A percentile compares a stretch with the other conserved stretches of the same genome.
Conservation (phyloP, 2,329 filamentous ascomycete species). For the Pseudofabraea citricarpa region DNA sequence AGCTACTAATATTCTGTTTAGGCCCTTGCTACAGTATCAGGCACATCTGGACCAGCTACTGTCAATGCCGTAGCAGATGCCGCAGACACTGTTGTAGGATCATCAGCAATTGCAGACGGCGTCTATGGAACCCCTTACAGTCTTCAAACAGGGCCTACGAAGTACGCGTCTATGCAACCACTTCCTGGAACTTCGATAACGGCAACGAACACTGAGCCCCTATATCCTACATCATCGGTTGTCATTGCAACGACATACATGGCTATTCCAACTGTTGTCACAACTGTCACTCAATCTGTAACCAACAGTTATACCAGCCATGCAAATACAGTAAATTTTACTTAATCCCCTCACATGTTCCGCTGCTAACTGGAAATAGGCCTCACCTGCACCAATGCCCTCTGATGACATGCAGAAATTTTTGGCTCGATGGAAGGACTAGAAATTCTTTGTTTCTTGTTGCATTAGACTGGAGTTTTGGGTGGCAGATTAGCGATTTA, state of each 20-base stretch:
- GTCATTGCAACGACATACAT: conserved; percentile 28
- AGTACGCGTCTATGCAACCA: conserved; percentile 36
- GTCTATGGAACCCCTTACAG: conserved; percentile 27
- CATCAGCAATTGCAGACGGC: conserved; percentile 9
- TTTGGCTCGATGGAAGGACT: conserved; percentile 34
- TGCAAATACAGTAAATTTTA: conserved; percentile 29
- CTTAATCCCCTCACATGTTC: neutral
- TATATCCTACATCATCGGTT: conserved; percentile 31
- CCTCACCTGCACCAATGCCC: conserved; percentile 25
- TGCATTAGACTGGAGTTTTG: too few relatives aligned
- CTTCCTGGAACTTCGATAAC: conserved; percentile 32
- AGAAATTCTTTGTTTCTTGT: too few relatives aligned
- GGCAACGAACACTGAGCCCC: conserved; percentile 29
- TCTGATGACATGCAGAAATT: conserved; percentile 31
- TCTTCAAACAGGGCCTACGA: conserved; percentile 30
- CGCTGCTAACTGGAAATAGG: conserved; percentile 19
- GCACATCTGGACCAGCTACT: conserved; percentile 30
- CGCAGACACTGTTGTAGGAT: conserved; percentile 4
- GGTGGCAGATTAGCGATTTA: too few relatives aligned
- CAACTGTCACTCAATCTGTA: conserved; percentile 30
- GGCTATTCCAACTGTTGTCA: conserved; percentile 24
- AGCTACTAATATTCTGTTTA: neutral
- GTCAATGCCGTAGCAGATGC: conserved; percentile 16
- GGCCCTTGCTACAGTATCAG: conserved; percentile 30
- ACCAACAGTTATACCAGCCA: conserved; percentile 29